Evolutionary conservation across 2,329 filamentous ascomycete species (phyloP), one percentile per base, ranked within the genome.

Genomic region (Tolypocladium pustulatum): DNA sequence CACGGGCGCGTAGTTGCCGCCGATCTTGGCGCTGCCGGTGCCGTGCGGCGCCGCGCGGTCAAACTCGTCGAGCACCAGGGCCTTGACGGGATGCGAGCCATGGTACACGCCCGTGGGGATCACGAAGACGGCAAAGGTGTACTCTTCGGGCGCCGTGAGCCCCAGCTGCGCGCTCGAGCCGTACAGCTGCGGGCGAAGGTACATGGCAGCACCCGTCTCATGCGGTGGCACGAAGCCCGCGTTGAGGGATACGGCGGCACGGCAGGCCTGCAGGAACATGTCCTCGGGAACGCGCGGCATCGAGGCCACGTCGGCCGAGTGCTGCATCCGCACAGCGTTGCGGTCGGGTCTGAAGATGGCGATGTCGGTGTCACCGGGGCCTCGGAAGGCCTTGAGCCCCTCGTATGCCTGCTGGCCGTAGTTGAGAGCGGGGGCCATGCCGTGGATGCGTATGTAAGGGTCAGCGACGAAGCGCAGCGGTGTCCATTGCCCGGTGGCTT

Each of bases 321-420:
- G 86, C 71, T 91, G 88, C 80, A 97, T 84, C 60, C 93, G 90
- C 49, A 77, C 74, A 41, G 92, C 94, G 72, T 97, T 97, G 70
- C 87, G 85, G 68, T 87, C 81, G 0, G 93, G 90, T 5, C 93
- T 88, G 84, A 97, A 97, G 72, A 97, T 84, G 71, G 86, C 84
- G 76, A 97, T 92, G 60, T 76, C 75, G 60, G 79, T 71, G 72
- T 88, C 84, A 59, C 81, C 78, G 22, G 91, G 89, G 2, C 81
- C 79, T 62, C 93, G 91, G 82, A 97, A 97, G 58, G 93, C 92
- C 75, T 97, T 97, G 72, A 97, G 85, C n/a, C 94, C 94, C 73
- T 99, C 94, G 79, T 96, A 99, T 67, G 91, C 93, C 77, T 97
- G 94, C 71, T 96, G 91, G 60, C 93, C 91, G 73, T 99, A 99